Conservation (phyloP, 495 filamentous ascomycete genomes). For the Aspergillus sparsus region DNA sequence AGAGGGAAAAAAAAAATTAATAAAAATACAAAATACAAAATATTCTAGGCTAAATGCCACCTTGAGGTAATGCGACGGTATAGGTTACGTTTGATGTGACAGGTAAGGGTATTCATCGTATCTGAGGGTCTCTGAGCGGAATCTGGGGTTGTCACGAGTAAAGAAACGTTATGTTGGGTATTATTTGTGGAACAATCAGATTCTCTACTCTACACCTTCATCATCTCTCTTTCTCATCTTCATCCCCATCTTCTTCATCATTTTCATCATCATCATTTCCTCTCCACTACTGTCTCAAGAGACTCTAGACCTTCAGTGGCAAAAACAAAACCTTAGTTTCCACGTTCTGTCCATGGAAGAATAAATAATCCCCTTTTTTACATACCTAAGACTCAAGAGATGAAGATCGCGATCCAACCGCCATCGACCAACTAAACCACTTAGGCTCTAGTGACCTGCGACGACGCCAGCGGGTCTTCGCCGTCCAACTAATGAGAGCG, state of each 20-base stretch:
- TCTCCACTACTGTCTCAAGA: neutral
- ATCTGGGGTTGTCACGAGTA: slow-evolving; percentile 4
- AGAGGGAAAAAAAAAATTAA: no score
- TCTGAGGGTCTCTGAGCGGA: neutral
- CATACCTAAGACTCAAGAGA: neutral
- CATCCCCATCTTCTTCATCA: neutral
- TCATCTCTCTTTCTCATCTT: neutral
- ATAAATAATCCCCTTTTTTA: neutral
- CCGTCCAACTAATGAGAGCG: neutral
- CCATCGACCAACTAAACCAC: slow-evolving; percentile 2
- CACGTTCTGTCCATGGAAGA: neutral
- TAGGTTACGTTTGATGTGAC: neutral
- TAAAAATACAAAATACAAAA: no score
- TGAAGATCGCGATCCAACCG: neutral
- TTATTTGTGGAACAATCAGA: neutral
- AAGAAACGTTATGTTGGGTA: no score
- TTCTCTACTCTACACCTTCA: neutral
- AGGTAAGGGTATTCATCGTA: neutral
- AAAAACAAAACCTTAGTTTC: slow-evolving; percentile 4
- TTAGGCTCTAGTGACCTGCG: neutral
- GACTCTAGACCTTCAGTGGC: neutral
- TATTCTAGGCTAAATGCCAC: neutral
- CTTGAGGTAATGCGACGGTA: neutral
- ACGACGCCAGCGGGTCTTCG: neutral
- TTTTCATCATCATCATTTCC: neutral